Conservation (phyloP, 371 early-diverging fungal species). For the Gilbertella persicaria region DNA sequence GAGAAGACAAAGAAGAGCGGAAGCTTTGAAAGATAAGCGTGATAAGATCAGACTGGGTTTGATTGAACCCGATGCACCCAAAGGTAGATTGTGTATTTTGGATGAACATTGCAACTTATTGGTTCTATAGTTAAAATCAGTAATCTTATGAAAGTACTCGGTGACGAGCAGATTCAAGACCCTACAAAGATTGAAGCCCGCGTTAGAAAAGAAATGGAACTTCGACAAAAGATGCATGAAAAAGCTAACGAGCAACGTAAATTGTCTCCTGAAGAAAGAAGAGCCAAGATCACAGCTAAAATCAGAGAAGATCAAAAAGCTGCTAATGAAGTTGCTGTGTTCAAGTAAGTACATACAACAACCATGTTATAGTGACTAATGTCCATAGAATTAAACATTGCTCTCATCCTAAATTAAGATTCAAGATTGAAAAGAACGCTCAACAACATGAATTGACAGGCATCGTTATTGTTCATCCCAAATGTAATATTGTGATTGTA, state of each 20-base stretch:
- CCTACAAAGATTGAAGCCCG: constrained; percentile 92
- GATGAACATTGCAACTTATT: background rate
- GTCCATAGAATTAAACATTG: constrained; percentile 70
- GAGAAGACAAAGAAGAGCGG: constrained; percentile 85
- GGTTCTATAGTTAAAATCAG: constrained; percentile 69
- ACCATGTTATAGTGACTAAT: background rate
- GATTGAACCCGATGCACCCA: constrained; percentile 90
- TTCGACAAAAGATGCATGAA: constrained; percentile 80
- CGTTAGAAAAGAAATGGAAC: constrained; percentile 84
- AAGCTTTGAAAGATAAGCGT: constrained; percentile 88
- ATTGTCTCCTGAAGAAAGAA: constrained; percentile 84
- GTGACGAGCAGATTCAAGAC: constrained; percentile 88
- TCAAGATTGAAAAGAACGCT: constrained; percentile 92
- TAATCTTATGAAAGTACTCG: constrained; percentile 94
- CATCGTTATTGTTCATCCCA: constrained; percentile 70
- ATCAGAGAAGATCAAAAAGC: constrained; percentile 69
- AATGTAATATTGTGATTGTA: constrained; percentile 82
- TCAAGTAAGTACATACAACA: constrained; percentile 59
- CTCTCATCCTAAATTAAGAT: constrained; percentile 74
- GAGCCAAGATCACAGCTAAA: constrained; percentile 78
- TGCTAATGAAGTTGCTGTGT: constrained; percentile 73
- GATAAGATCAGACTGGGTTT: constrained; percentile 94
- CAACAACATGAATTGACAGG: constrained; percentile 85
- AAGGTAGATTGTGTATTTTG: constrained; percentile 40
- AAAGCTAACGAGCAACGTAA: constrained; percentile 81